Conservation (phyloP, 2,329 filamentous ascomycete species). For the Diaporthe sp. region DNA sequence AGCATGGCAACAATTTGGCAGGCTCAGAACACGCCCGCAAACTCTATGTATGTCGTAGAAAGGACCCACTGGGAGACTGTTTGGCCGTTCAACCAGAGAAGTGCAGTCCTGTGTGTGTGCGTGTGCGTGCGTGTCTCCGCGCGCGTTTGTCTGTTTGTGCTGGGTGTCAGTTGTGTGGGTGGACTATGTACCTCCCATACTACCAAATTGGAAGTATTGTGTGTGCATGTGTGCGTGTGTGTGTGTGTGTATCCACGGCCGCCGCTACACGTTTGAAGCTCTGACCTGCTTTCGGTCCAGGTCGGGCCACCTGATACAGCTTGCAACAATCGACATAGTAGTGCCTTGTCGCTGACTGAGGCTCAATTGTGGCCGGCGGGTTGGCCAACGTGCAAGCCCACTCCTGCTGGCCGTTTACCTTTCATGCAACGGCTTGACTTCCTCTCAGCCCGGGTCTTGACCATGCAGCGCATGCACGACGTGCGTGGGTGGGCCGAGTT, state of each 20-base stretch:
- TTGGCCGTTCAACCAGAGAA: neutral
- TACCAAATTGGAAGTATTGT: neutral
- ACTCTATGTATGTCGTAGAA: neutral
- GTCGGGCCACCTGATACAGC: constrained; percentile 27
- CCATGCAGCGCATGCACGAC: constrained; percentile 23
- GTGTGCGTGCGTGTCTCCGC: neutral
- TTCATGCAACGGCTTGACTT: constrained; percentile 22
- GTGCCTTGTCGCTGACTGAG: constrained; percentile 22
- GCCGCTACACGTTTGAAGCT: constrained; percentile 23
- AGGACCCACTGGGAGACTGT: neutral
- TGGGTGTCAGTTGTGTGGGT: neutral
- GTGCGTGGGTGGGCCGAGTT: constrained; percentile 10
- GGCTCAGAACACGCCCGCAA: neutral
- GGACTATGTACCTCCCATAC: neutral
- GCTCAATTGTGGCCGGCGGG: constrained; percentile 18
- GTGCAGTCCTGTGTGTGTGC: neutral
- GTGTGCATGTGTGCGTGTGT: too few relatives aligned
- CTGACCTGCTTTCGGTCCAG: constrained; percentile 26
- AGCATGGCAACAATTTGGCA: neutral
- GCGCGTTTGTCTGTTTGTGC: neutral
- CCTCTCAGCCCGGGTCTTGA: constrained; percentile 14
- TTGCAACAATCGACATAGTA: neutral
- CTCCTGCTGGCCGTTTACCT: constrained; percentile 12
- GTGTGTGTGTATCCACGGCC: constrained; percentile 1
- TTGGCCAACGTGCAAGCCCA: constrained; percentile 13